Conservation (phyloP, 441 rosid species). For the Lagerstroemia fauriei region DNA sequence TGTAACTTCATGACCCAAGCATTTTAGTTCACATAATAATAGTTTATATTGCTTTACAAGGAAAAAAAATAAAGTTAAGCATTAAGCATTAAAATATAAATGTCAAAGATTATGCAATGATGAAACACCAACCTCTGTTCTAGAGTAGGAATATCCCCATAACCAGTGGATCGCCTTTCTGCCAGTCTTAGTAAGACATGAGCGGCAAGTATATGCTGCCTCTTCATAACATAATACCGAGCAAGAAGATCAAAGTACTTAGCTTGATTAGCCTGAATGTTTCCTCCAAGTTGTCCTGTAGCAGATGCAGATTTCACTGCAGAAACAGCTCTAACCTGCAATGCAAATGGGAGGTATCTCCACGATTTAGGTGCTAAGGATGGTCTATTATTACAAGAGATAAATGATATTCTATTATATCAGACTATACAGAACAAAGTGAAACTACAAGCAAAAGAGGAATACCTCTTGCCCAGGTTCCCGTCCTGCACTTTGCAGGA, state of each 20-base stretch:
- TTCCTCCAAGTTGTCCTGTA: conserved; percentile 55
- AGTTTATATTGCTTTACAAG: background rate
- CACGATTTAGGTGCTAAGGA: background rate
- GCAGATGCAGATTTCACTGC: conserved; percentile 46
- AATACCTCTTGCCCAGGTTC: conserved; percentile 66
- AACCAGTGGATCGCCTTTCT: conserved; percentile 71
- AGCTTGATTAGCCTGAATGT: conserved; percentile 58
- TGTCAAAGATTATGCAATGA: conserved; percentile 5
- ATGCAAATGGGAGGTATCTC: conserved; percentile 26
- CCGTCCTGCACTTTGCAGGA: conserved; percentile 76
- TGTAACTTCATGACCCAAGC: background rate
- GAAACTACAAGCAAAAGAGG: background rate
- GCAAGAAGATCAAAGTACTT: conserved; percentile 87
- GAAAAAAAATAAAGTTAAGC: background rate
- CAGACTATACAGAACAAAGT: background rate
- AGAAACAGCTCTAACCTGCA: conserved; percentile 53
- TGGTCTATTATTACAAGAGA: background rate
- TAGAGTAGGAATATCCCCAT: conserved; percentile 63
- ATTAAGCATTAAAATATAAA: background rate
- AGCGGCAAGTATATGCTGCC: conserved; percentile 94
- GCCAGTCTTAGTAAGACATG: conserved; percentile 88
- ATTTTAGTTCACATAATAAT: background rate
- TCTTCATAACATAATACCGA: conserved; percentile 79
- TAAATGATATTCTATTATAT: background rate
- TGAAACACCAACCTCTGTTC: conserved; percentile 68